A percentile compares a stretch with the other conserved stretches of the same genome.
Conservation (phyloP, 768 basidiomycete genomes). For the Lactifluus hygrophoroides region DNA sequence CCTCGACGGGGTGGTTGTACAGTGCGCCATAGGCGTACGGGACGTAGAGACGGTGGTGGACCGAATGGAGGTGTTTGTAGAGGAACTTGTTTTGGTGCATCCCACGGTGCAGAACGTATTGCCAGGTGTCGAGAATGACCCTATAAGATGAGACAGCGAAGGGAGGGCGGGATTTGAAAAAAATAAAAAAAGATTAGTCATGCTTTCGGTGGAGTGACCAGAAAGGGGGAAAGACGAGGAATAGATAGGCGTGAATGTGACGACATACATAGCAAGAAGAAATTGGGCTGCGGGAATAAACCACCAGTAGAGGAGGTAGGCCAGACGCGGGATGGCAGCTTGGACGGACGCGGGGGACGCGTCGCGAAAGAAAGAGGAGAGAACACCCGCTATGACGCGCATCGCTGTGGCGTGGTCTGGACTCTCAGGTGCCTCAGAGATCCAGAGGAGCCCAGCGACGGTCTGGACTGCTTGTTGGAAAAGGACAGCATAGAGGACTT, state of each 20-base stretch:
- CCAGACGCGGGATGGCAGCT: conserved; percentile 32
- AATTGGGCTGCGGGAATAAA: conserved; percentile 68
- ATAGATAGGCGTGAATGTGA: not conserved
- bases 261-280: conserved; percentile 77
- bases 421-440: conserved; percentile 35
- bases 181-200: too few species aligned
- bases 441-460: conserved; percentile 55
- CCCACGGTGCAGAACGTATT: conserved; percentile 89
- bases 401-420: conserved; percentile 25
- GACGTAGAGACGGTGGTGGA: conserved; percentile 93
- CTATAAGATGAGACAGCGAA: too few species aligned
- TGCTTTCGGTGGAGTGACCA: too few species aligned
- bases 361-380: conserved; percentile 13
- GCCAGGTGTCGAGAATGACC: conserved; percentile 95
- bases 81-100: conserved; percentile 90
- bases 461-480: conserved; percentile 87
- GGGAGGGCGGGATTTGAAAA: too few species aligned
- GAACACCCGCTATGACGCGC: not conserved
- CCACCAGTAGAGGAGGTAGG: conserved; percentile 89
- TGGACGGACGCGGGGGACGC: conserved; percentile 36
- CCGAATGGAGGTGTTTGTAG: conserved; percentile 86
- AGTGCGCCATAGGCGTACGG: conserved; percentile 95
- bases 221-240: not conserved
- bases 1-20: conserved; percentile 96
- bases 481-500: conserved; percentile 77